Conservation (phyloP, 169 alveolate genomes). For the Eimeria brunetti region DNA sequence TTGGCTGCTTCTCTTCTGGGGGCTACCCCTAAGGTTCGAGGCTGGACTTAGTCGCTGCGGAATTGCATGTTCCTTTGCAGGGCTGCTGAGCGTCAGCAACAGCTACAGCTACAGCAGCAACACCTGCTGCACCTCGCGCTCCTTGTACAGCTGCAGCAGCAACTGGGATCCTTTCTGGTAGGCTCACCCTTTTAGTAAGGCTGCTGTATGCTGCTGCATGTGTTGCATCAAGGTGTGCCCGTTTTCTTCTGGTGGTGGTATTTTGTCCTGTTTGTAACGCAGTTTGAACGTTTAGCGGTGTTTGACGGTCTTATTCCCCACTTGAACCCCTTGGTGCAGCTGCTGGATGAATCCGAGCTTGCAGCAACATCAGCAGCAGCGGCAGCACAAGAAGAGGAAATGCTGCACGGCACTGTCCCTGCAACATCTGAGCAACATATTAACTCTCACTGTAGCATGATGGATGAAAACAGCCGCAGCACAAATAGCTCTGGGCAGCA, state of each 20-base stretch:
- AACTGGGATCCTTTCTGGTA: slow-evolving; percentile 68
- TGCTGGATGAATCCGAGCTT: slow-evolving; percentile 54
- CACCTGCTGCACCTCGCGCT: slow-evolving; percentile 62
- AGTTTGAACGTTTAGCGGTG: slow-evolving; percentile 53
- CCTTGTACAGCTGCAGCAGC: slow-evolving; percentile 70
- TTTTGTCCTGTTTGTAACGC: not conserved
- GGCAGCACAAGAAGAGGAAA: slow-evolving; percentile 20
- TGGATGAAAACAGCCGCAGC: not conserved
- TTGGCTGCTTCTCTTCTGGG: not conserved
- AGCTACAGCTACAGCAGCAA: slow-evolving; percentile 61
- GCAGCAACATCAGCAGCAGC: slow-evolving; percentile 53
- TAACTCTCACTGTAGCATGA: not conserved
- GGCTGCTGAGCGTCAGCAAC: slow-evolving; percentile 66
- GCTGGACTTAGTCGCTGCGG: not conserved
- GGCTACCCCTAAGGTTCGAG: not conserved
- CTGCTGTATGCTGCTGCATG: not conserved
- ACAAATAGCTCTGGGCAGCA: not conserved
- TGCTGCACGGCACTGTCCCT: slow-evolving; percentile 11
- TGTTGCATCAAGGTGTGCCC: not conserved
- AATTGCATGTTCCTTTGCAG: not conserved
- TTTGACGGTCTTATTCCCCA: slow-evolving; percentile 63
- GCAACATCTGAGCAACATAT: not conserved
- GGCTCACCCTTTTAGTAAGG: not conserved
- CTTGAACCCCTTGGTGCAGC: slow-evolving; percentile 51
- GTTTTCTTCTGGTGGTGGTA: not conserved